Evolutionary conservation across 2,329 filamentous ascomycete genomes (phyloP).

Genomic region (Scortechinia acanthostroma): DNA sequence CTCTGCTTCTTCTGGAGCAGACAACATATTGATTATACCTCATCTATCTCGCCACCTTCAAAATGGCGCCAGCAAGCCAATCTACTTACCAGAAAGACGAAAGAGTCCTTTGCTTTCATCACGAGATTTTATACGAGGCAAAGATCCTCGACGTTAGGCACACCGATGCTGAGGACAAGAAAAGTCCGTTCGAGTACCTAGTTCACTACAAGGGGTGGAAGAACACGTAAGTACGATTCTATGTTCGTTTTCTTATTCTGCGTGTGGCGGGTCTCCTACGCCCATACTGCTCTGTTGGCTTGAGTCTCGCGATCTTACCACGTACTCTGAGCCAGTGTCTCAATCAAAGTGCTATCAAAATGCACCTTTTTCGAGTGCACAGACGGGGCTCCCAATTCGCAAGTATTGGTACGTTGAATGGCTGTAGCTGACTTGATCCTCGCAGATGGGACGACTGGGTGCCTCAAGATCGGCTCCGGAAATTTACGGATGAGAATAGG

Average conservation of each 20-base stretch:
- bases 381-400: too few species aligned
- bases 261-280: too few species aligned
- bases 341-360: too few species aligned
- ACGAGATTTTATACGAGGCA: conserved; percentile 64
- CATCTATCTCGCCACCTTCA: neutral
- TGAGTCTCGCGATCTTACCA: too few species aligned
- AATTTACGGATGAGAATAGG: conserved; percentile 56
- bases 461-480: conserved; percentile 58
- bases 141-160: conserved; percentile 57
- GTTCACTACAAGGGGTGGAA: conserved; percentile 72
- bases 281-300: too few species aligned
- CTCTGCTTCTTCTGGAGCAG: too few species aligned
- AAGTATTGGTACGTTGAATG: too few species aligned
- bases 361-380: too few species aligned
- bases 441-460: conserved; percentile 71
- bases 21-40: neutral
- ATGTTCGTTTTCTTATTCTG: neutral
- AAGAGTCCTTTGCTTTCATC: conserved; percentile 63
- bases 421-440: too few species aligned
- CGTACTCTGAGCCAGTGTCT: too few species aligned
- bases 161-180: conserved; percentile 44
- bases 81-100: conserved; percentile 37
- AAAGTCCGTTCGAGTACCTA: conserved; percentile 53
- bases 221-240: conserved; percentile 51
- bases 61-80: neutral